phyloP scores from a whole-genome alignment of 257 asterid genomes.

The Coffea eugenioides region DNA sequence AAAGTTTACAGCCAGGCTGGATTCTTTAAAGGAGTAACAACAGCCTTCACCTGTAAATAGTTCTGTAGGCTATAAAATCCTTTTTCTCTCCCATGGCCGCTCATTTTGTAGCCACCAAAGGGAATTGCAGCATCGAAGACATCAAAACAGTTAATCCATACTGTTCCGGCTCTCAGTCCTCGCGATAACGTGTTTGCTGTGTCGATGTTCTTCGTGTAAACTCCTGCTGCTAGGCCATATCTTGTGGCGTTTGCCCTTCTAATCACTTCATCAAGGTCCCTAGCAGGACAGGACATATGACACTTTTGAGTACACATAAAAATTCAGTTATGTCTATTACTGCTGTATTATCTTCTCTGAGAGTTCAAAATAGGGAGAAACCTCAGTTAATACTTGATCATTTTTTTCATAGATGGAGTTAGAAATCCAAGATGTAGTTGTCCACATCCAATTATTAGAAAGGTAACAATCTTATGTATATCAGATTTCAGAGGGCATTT shows the following conservation, averaged over 20 bases:
- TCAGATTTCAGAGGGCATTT: too few species aligned
- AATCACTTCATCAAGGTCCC: conserved; percentile 73
- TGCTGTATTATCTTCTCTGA: too few species aligned
- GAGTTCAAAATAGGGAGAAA: too few species aligned
- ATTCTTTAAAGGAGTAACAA: conserved; percentile 66
- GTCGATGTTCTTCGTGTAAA: conserved; percentile 73
- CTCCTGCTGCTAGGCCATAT: conserved; percentile 93
- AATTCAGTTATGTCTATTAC: too few species aligned
- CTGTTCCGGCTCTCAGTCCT: conserved; percentile 81
- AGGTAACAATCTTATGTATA: too few species aligned
- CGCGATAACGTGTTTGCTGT: conserved; percentile 82
- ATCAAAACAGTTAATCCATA: conserved; percentile 85
- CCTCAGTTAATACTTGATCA: too few species aligned
- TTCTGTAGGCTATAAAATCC: conserved; percentile 85
- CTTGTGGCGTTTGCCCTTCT: conserved; percentile 56
- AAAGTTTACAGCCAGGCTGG: conserved; percentile 82
- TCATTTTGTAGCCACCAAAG: conserved; percentile 95
- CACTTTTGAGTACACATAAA: too few species aligned
- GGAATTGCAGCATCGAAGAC: conserved; percentile 89
- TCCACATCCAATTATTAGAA: too few species aligned
- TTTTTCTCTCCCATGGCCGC: conserved; percentile 91
- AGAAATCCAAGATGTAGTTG: too few species aligned
- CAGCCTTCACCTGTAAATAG: conserved; percentile 95
- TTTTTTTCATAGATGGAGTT: too few species aligned
- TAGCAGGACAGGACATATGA: conserved; percentile 26